phyloP scores from a whole-genome alignment of 768 basidiomycete genomes.

The Lactarius hatsudake region DNA sequence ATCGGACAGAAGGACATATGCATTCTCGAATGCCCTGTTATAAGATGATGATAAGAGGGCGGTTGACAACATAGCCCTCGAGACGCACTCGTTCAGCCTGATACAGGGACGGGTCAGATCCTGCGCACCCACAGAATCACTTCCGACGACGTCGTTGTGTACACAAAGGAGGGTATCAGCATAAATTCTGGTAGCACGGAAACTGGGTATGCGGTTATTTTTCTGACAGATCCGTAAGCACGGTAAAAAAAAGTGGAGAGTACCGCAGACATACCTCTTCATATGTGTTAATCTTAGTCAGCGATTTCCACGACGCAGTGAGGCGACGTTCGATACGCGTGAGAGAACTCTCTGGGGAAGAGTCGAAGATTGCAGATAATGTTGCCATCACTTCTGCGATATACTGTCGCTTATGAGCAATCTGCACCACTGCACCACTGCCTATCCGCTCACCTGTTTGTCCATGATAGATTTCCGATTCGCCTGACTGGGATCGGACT shows the following conservation, averaged over 20 bases:
- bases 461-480: not conserved
- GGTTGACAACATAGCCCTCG: not conserved
- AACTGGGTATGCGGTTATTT: not conserved
- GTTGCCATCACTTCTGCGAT: not conserved
- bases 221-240: not conserved
- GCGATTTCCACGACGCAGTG: conserved; percentile 10
- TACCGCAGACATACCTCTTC: not conserved
- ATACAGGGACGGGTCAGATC: conserved; percentile 5
- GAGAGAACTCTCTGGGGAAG: not conserved
- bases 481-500: not conserved
- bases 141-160: conserved; percentile 10
- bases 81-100: conserved; percentile 13
- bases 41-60: too few relatives aligned
- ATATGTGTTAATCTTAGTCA: conserved; percentile 10
- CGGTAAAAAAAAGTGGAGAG: not conserved
- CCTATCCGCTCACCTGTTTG: conserved; percentile 1
- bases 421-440: too few relatives aligned
- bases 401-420: not conserved
- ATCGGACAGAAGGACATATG: conserved; percentile 11
- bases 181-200: conserved; percentile 5
- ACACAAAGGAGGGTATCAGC: conserved; percentile 13
- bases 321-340: conserved; percentile 1
- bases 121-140: not conserved
- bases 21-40: conserved; percentile 7
- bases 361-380: conserved; percentile 7